Conservation (phyloP, 768 basidiomycete species). For the Collybiopsis confluens region DNA sequence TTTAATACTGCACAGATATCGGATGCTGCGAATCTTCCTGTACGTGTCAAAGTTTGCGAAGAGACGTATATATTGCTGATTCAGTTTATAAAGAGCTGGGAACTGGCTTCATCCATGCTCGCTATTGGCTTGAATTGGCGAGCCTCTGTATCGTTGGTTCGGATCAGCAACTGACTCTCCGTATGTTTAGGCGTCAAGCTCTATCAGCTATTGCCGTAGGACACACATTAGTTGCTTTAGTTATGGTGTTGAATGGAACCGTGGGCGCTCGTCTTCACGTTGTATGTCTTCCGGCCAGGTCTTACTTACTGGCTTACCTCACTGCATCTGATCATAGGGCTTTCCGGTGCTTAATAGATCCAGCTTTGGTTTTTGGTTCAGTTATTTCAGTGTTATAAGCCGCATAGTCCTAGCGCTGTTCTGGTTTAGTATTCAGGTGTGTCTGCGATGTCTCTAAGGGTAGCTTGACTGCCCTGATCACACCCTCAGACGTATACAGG, state of each 20-base stretch:
- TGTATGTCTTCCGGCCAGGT: slow-evolving; percentile 37
- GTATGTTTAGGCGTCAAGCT: slow-evolving; percentile 53
- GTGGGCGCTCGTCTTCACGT: slow-evolving; percentile 75
- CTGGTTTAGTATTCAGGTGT: slow-evolving; percentile 75
- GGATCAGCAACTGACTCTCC: neutral
- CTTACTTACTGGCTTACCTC: slow-evolving; percentile 21
- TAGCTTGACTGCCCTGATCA: too few species aligned
- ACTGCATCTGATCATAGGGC: neutral
- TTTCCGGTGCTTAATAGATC: slow-evolving; percentile 70
- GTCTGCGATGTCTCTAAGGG: too few species aligned
- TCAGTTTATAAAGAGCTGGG: slow-evolving; percentile 30
- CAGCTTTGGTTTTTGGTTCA: slow-evolving; percentile 87
- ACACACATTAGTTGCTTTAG: slow-evolving; percentile 65
- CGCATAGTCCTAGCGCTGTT: slow-evolving; percentile 74
- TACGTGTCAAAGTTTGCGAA: slow-evolving; percentile 13
- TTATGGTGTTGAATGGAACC: slow-evolving; percentile 76
- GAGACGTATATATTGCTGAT: slow-evolving; percentile 23
- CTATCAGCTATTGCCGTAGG: slow-evolving; percentile 68
- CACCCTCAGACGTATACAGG: slow-evolving; percentile 53
- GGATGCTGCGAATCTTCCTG: slow-evolving; percentile 38
- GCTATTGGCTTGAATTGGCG: slow-evolving; percentile 73
- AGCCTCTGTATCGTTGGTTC: neutral
- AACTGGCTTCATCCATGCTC: slow-evolving; percentile 70
- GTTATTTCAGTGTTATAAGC: slow-evolving; percentile 81
- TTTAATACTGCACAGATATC: slow-evolving; percentile 24